Conservation (phyloP, 306 rosid species). For the Cercis canadensis region DNA sequence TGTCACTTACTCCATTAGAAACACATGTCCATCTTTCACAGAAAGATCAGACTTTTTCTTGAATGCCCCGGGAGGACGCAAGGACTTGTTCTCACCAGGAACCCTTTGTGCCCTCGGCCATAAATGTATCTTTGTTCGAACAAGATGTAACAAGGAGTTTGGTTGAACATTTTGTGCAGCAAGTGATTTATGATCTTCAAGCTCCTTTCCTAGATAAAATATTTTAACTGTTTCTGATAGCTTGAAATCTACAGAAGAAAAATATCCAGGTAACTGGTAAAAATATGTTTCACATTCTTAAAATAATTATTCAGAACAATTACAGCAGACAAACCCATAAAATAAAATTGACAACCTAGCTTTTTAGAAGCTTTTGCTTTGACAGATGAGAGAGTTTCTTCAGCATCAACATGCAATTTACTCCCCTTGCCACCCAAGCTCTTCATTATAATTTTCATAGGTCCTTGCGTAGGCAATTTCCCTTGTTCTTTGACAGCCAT, state of each 20-base stretch:
- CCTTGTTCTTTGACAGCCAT: constrained; percentile 83
- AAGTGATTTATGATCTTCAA: constrained; percentile 76
- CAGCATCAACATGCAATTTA: constrained; percentile 78
- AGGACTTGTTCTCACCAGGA: constrained; percentile 87
- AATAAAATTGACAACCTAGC: constrained; percentile 73
- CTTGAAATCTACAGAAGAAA: constrained; percentile 74
- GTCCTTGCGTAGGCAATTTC: constrained; percentile 74
- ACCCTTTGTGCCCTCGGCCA: constrained; percentile 82
- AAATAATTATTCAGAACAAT: constrained; percentile 5
- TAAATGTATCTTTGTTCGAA: constrained; percentile 79
- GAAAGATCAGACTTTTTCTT: constrained; percentile 96
- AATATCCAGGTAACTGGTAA: not conserved
- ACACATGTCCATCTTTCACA: constrained; percentile 95
- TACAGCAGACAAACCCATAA: constrained; percentile 15
- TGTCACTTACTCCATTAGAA: constrained; percentile 88
- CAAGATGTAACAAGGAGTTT: constrained; percentile 94
- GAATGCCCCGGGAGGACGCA: constrained; percentile 98
- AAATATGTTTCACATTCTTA: no score
- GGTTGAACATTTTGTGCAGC: constrained; percentile 84
- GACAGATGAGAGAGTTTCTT: constrained; percentile 81
- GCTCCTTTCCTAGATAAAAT: constrained; percentile 82
- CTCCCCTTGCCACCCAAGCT: constrained; percentile 96
- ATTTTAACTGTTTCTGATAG: constrained; percentile 71
- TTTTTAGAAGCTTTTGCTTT: constrained; percentile 90
- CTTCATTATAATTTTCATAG: constrained; percentile 86